Evolutionary conservation across 805 yeast genomes (phyloP).

Genomic region (Yarrowia sp.): DNA sequence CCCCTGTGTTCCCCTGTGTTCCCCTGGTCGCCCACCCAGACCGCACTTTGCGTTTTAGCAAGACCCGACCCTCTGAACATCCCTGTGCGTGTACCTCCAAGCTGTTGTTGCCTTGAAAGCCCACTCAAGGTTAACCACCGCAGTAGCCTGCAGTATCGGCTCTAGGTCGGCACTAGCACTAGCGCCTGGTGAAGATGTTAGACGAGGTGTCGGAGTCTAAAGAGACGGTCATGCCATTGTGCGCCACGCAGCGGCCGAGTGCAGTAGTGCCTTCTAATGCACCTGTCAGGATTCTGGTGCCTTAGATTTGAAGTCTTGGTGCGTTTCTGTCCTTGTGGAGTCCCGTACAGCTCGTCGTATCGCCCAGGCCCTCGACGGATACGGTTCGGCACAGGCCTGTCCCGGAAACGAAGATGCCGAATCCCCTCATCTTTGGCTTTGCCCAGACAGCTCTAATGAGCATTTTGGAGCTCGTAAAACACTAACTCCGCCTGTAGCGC

Average conservation of each 20-base stretch:
- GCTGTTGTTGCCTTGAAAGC: conserved; percentile 3
- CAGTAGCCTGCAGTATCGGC: conserved; percentile 13
- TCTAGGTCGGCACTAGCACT: not conserved
- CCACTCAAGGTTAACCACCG: conserved; percentile 16
- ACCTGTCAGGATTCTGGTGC: not conserved
- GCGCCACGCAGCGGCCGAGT: not conserved
- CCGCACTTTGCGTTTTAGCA: not conserved
- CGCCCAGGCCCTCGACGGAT: not conserved
- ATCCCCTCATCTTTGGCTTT: conserved; percentile 10
- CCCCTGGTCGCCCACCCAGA: no score
- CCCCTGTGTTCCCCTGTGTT: not conserved
- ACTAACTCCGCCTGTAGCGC: not conserved
- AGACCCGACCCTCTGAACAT: not conserved
- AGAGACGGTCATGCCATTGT: not conserved
- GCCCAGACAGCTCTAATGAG: not conserved
- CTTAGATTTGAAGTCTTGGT: not conserved
- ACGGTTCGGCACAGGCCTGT: not conserved
- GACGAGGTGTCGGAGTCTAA: not conserved
- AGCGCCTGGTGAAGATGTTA: not conserved
- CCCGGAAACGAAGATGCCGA: not conserved
- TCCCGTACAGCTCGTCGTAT: no score
- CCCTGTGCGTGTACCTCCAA: not conserved
- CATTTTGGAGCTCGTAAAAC: not conserved
- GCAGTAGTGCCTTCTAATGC: conserved; percentile 19
- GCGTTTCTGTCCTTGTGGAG: not conserved